Evolutionary conservation across 2,329 filamentous ascomycete genomes (phyloP).

Genomic region (Talaromyces atroroseus): DNA sequence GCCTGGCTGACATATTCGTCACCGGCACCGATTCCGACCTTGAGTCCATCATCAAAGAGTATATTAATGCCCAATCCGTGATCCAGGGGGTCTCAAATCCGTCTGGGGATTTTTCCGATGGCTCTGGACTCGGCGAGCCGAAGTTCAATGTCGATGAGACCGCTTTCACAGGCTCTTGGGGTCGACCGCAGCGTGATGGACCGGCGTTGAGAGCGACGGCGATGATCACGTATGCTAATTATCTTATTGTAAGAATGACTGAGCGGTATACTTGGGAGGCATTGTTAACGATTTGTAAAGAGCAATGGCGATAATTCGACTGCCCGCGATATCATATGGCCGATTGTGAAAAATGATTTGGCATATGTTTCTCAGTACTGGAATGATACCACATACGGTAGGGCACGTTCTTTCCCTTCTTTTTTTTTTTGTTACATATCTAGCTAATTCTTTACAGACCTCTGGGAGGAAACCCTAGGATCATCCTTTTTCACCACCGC

Average conservation of each 20-base stretch:
- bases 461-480: constrained; percentile 74
- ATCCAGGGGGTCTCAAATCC: constrained; percentile 64
- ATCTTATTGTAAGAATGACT: constrained; percentile 50
- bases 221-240: constrained; percentile 49
- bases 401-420: background rate
- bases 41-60: constrained; percentile 60
- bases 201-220: constrained; percentile 29
- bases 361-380: constrained; percentile 69
- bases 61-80: constrained; percentile 59
- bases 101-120: constrained; percentile 50
- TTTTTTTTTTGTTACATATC: background rate
- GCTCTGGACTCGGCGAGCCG: constrained; percentile 59
- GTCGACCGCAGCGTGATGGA: constrained; percentile 61
- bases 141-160: constrained; percentile 63
- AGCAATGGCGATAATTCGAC: constrained; percentile 51
- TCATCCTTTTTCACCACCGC: constrained; percentile 73
- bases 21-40: constrained; percentile 52
- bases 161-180: constrained; percentile 64
- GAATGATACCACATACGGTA: constrained; percentile 54
- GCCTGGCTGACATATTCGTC: constrained; percentile 63
- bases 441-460: constrained; percentile 35
- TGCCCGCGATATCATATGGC: constrained; percentile 59
- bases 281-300: constrained; percentile 10
- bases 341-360: constrained; percentile 68
- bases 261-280: background rate